Conservation (phyloP, 768 basidiomycete species). For the Asterophora lycoperdoides region DNA sequence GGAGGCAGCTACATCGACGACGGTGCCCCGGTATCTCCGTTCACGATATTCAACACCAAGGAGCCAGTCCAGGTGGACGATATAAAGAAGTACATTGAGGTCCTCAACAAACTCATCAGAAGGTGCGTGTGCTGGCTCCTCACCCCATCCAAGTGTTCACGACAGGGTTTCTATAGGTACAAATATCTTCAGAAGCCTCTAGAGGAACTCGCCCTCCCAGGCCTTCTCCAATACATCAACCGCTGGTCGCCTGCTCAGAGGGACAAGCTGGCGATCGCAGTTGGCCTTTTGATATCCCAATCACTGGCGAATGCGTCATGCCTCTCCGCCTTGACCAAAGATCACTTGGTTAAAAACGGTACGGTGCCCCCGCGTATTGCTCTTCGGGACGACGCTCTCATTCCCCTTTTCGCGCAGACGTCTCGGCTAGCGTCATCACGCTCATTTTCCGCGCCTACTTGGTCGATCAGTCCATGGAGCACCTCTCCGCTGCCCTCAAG, state of each 20-base stretch:
- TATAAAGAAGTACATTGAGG: constrained; percentile 90
- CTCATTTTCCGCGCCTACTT: constrained; percentile 81
- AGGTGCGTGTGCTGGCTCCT: constrained; percentile 50
- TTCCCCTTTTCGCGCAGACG: constrained; percentile 42
- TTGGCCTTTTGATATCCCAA: constrained; percentile 80
- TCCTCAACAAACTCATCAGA: constrained; percentile 93
- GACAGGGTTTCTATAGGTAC: constrained; percentile 54
- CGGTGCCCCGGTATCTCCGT: constrained; percentile 78
- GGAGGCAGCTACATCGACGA: constrained; percentile 91
- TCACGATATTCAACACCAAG: constrained; percentile 81
- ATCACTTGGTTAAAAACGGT: constrained; percentile 96
- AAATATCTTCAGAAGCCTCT: constrained; percentile 99
- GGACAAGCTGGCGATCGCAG: constrained; percentile 79
- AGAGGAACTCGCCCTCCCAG: constrained; percentile 78
- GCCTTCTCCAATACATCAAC: constrained; percentile 83
- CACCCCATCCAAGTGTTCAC: constrained; percentile 9
- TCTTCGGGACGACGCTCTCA: neutral
- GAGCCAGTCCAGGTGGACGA: constrained; percentile 78
- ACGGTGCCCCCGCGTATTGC: constrained; percentile 9
- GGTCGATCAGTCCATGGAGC: constrained; percentile 82
- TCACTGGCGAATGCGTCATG: constrained; percentile 76
- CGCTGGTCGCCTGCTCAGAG: constrained; percentile 76
- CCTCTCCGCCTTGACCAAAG: constrained; percentile 81
- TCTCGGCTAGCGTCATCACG: constrained; percentile 72
- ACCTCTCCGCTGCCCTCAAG: constrained; percentile 77